These are phyloP conservation scores for Vicia sativa DNA, from an alignment of 306 rosid genomes.

Conservation along the genomic window DNA sequence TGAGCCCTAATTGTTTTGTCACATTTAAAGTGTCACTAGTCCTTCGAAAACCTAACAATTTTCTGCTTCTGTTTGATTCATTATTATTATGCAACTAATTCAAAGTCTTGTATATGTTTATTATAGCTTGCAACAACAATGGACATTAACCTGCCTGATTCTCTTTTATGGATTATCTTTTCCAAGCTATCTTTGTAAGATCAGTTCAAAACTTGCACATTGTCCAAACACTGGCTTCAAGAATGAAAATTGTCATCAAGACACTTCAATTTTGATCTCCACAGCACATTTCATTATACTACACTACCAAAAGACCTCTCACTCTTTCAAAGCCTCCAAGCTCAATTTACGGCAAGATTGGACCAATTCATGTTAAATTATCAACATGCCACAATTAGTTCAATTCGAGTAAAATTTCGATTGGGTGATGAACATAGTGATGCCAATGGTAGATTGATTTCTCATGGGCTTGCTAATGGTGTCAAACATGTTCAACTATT, in stretches of 20 bases:
- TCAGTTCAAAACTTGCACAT: neutral
- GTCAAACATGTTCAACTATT: neutral
- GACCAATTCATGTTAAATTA: neutral
- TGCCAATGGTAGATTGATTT: neutral
- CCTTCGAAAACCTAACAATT: too few species aligned
- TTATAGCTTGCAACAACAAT: neutral
- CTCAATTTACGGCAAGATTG: constrained; percentile 3
- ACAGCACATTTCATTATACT: neutral
- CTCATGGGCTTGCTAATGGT: neutral
- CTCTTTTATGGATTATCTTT: neutral
- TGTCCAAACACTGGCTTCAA: neutral
- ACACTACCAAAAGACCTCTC: neutral
- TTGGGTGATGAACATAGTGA: neutral
- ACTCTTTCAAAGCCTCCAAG: neutral
- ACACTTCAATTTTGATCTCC: neutral
- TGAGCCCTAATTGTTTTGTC: too few species aligned
- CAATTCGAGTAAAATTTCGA: neutral
- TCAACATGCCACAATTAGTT: neutral
- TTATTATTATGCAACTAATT: too few species aligned
- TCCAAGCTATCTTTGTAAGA: neutral
- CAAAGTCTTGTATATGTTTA: neutral
- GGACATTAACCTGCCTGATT: neutral
- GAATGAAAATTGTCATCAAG: neutral
- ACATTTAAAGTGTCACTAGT: too few species aligned
- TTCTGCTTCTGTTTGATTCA: too few species aligned